Percentiles rank a stretch among this genome's conserved stretches.
Conservation (phyloP, 805 yeast genomes). For the Clavispora phyllophila region DNA sequence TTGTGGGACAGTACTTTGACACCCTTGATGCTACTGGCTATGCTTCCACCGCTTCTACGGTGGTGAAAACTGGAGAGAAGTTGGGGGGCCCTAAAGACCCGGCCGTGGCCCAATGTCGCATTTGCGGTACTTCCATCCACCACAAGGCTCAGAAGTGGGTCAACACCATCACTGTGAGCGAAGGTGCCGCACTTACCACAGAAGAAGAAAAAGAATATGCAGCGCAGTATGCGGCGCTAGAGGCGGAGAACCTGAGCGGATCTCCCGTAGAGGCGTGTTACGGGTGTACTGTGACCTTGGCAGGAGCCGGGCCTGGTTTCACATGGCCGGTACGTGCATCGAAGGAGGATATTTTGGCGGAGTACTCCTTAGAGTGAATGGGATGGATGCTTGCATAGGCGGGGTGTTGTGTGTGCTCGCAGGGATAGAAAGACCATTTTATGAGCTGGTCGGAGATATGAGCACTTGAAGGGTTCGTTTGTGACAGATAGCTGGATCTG, state of each 20-base stretch:
- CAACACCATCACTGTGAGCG: constrained; percentile 57
- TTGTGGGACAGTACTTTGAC: constrained; percentile 67
- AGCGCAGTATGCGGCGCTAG: constrained; percentile 9
- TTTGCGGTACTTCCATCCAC: constrained; percentile 54
- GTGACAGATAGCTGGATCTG: too few species aligned
- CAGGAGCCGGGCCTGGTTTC: constrained; percentile 30
- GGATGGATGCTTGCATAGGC: background rate
- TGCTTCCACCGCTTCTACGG: constrained; percentile 88
- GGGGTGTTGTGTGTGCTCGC: too few species aligned
- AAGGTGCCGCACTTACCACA: constrained; percentile 44
- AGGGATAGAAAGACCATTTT: background rate
- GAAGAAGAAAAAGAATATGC: constrained; percentile 34
- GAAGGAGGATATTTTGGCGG: constrained; percentile 38
- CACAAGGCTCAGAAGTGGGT: constrained; percentile 65
- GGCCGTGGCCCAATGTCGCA: constrained; percentile 36
- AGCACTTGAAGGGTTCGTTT: too few species aligned
- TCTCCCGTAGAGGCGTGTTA: constrained; percentile 50
- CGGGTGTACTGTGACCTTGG: constrained; percentile 67
- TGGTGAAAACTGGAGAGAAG: constrained; percentile 83
- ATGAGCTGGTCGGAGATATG: too few species aligned
- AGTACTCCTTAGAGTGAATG: constrained; percentile 25
- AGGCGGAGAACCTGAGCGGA: constrained; percentile 3
- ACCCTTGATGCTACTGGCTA: constrained; percentile 67
- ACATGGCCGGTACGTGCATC: constrained; percentile 33
- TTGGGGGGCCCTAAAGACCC: constrained; percentile 44